Base-by-base conservation (phyloP, 1,139 yeast genomes). In the Kodamaea arcana region DNA sequence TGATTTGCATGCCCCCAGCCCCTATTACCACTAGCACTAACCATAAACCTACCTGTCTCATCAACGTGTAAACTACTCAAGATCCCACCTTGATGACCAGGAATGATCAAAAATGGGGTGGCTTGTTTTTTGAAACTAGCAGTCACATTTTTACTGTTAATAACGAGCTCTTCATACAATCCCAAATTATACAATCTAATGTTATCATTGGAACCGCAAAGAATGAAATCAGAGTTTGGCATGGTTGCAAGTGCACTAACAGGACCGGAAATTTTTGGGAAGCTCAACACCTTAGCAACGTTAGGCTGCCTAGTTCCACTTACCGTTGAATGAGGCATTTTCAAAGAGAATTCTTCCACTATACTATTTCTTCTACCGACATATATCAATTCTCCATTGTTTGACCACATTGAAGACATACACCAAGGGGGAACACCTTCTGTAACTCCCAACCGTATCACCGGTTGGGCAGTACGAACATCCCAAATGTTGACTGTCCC, bases 381-480 rank as follows among this genome's bases (percentile, higher is more conserved):
- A 50, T 72, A 92, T 11, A 90, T 72, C 31, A 66, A 69, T 40
- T 85, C 81, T 7, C 98, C 98, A 49, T 82, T 81, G 36, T 71
- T 69, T 4, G 95, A 82, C 97, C 97, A 94, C 34, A 87, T 77
- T 1, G 95, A 80, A n/a, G 87, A 75, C 75, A 84, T 81, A 58
- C 95, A 83, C 97, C 97, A 92, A 0, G 98, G 98, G 1, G 97
- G 96, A 0, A 80, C 74, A 1, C 78, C 78, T 5, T 72, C 66
- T 0, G 87, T 78, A 3, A 80, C 75, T 1, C 79, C 78, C 15
- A 84, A 59, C 33, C 56, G 54, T 26, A 74, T 65, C 3, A 81
- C 69, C 0, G 80, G 82, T 1, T 51, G 41, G 24, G 53, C 50
- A 1, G 72, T 56, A 41, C 98, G 71, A 4, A 75, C 62, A 57